Conservation (phyloP, 257 asterid species). For the Primulina eburnea region DNA sequence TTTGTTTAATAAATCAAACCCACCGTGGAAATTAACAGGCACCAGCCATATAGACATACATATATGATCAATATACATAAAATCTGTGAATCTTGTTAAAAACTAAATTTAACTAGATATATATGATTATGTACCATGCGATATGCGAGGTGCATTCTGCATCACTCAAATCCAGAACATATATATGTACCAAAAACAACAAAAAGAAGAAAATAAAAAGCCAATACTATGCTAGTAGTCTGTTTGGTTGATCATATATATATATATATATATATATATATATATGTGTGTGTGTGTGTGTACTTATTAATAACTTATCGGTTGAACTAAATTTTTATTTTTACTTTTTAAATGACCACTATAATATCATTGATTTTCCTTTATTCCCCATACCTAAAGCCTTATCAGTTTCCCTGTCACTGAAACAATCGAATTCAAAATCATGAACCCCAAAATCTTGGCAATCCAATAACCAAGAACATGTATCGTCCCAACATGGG, state of each 20-base stretch:
- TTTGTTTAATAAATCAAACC: too few species aligned
- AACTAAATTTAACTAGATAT: too few species aligned
- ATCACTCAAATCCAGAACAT: neutral
- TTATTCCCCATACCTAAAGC: neutral
- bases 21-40: too few species aligned
- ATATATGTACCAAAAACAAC: neutral
- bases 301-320: neutral
- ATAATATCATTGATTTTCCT: neutral
- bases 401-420: conserved; percentile 36
- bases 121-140: too few species aligned
- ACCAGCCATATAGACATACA: too few species aligned
- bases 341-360: neutral
- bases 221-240: neutral
- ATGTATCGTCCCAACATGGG: conserved; percentile 49
- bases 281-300: too few species aligned
- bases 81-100: too few species aligned
- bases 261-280: too few species aligned
- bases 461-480: conserved; percentile 62
- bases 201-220: too few species aligned
- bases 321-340: conserved; percentile 15
- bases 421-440: conserved; percentile 49
- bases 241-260: neutral
- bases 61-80: too few species aligned
- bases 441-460: conserved; percentile 83
- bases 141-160: neutral